Conservation (phyloP, 164 flowering plant genomes). For the Dillenia suffruticosa region DNA sequence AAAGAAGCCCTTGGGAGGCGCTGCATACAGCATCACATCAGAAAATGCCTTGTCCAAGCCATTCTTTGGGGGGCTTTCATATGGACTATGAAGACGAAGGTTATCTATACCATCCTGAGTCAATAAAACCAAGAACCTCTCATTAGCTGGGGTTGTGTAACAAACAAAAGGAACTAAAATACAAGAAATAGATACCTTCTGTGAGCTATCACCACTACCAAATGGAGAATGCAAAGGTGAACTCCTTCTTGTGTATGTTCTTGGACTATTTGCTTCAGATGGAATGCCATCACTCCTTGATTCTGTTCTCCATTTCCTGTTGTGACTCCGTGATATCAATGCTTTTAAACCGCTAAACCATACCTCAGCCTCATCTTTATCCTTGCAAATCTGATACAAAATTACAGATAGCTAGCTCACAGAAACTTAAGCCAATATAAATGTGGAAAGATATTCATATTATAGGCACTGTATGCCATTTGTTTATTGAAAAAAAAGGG, state of each 20-base stretch:
- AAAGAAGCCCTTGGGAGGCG: constrained; percentile 87
- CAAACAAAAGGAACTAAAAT: not conserved
- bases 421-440: constrained; percentile 1
- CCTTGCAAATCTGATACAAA: constrained; percentile 82
- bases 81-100: constrained; percentile 83
- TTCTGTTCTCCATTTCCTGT: constrained; percentile 87
- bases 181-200: constrained; percentile 45
- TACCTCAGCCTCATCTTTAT: constrained; percentile 99
- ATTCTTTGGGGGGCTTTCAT: constrained; percentile 87
- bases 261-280: constrained; percentile 93
- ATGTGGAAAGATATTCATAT: not conserved
- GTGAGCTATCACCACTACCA: constrained; percentile 73
- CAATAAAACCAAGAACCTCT: constrained; percentile 4
- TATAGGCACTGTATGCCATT: not conserved
- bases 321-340: constrained; percentile 80
- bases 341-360: constrained; percentile 99
- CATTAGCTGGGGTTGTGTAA: constrained; percentile 3
- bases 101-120: constrained; percentile 74
- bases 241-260: constrained; percentile 87
- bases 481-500: not conserved
- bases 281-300: constrained; percentile 94
- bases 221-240: constrained; percentile 95
- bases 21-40: constrained; percentile 69
- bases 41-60: constrained; percentile 77
- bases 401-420: not conserved